phyloP scores from a whole-genome alignment of 2,329 filamentous ascomycete species.

The Sphaceloma murrayae region DNA sequence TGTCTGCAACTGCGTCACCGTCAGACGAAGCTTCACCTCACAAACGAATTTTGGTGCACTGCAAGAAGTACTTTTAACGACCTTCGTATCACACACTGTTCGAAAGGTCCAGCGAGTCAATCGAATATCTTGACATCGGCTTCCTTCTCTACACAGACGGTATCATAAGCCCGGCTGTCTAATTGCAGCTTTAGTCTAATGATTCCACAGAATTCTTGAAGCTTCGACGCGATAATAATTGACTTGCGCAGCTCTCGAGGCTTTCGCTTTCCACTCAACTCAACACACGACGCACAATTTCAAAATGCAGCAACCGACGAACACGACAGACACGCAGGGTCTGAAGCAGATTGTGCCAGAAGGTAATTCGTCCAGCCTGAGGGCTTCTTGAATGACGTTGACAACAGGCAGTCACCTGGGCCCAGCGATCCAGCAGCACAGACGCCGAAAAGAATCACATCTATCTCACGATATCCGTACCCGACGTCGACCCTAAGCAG shows the following conservation, averaged over 20 bases:
- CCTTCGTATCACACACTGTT: neutral
- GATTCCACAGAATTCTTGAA: constrained; percentile 18
- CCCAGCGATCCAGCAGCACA: constrained; percentile 77
- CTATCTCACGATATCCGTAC: constrained; percentile 82
- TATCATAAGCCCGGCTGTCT: neutral
- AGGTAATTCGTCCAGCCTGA: constrained; percentile 23
- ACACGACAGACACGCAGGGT: constrained; percentile 29
- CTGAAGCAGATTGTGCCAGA: constrained; percentile 30
- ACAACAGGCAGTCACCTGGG: constrained; percentile 71
- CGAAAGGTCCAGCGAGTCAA: too few relatives aligned
- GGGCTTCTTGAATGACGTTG: constrained; percentile 9
- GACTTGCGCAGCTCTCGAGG: constrained; percentile 1
- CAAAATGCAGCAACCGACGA: constrained; percentile 27
- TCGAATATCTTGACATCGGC: too few relatives aligned
- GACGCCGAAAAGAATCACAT: constrained; percentile 87
- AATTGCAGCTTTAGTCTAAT: constrained; percentile 1
- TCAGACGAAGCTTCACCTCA: too few relatives aligned
- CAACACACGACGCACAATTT: neutral
- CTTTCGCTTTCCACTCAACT: neutral
- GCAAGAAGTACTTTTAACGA: neutral
- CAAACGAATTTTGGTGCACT: neutral
- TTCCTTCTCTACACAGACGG: neutral
- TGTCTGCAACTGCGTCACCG: too few relatives aligned
- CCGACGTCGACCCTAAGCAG: constrained; percentile 67
- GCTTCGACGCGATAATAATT: constrained; percentile 15